Evolutionary conservation across 805 yeast species (phyloP).

Genomic region (Saturnispora silvae): DNA sequence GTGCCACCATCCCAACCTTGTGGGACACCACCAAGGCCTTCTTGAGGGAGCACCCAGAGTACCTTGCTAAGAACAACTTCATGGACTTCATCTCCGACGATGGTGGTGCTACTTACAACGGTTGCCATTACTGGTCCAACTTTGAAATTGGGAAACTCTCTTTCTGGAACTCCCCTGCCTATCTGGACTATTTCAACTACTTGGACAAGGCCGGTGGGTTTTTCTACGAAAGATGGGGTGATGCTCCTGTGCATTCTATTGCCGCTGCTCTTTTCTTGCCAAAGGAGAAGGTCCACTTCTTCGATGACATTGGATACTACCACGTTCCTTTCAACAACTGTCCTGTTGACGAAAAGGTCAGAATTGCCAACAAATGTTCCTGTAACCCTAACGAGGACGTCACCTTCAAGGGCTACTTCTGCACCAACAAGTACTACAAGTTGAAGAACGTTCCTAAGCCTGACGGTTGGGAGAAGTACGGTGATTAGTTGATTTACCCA

Average conservation of each 20-base stretch:
- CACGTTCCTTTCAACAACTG: conserved; percentile 77
- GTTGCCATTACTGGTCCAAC: conserved; percentile 89
- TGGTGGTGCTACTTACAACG: conserved; percentile 57
- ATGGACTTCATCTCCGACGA: conserved; percentile 64
- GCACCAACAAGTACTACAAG: conserved; percentile 54
- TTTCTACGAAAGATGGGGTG: conserved; percentile 92
- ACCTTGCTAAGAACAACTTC: conserved; percentile 49
- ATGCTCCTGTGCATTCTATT: conserved; percentile 85
- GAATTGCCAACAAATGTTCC: conserved; percentile 52
- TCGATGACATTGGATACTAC: conserved; percentile 75
- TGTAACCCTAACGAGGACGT: conserved; percentile 68
- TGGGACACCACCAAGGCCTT: conserved; percentile 66
- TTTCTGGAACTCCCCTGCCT: conserved; percentile 68
- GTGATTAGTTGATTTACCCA: conserved; percentile 21
- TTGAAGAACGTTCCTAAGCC: conserved; percentile 50
- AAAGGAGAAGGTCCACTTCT: conserved; percentile 62
- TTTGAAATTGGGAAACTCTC: conserved; percentile 70
- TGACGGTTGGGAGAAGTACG: conserved; percentile 56
- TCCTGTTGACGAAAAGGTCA: conserved; percentile 56
- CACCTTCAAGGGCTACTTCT: conserved; percentile 66
- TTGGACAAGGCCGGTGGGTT: conserved; percentile 83
- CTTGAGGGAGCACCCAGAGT: conserved; percentile 48
- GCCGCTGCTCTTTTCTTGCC: conserved; percentile 75
- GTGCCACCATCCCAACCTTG: conserved; percentile 59
- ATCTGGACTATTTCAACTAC: conserved; percentile 56